Percentiles rank a stretch among this genome's conserved stretches.
These are phyloP conservation scores for Microthlaspi erraticum DNA, from an alignment of 345 rosid genomes.

Conservation along the genomic window DNA sequence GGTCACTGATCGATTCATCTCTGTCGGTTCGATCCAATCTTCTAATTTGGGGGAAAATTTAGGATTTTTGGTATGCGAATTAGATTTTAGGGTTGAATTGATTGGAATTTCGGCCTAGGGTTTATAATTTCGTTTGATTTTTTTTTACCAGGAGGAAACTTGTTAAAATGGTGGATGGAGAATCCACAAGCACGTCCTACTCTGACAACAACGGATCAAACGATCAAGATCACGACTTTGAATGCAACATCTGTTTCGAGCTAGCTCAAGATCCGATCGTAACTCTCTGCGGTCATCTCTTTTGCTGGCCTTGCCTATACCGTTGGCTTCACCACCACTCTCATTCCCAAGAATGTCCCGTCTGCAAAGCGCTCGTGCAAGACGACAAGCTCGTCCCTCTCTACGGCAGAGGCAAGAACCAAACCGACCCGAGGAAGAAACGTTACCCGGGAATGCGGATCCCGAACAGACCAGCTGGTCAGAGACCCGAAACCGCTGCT, in stretches of 20 bases:
- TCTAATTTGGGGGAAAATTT: background rate
- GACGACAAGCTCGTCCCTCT: slow-evolving; percentile 95
- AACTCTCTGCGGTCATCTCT: slow-evolving; percentile 92
- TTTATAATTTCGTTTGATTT: background rate
- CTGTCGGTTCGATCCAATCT: slow-evolving; percentile 5
- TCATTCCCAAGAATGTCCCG: slow-evolving; percentile 85
- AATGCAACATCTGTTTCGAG: slow-evolving; percentile 96
- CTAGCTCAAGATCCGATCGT: slow-evolving; percentile 88
- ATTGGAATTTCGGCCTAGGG: background rate
- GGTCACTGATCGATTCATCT: slow-evolving; percentile 5
- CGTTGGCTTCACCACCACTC: slow-evolving; percentile 90
- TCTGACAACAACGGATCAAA: slow-evolving; percentile 45
- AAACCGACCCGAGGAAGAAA: slow-evolving; percentile 73
- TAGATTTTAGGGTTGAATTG: background rate
- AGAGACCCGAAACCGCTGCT: slow-evolving; percentile 75
- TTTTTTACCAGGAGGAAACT: slow-evolving; percentile 10
- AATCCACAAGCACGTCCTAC: slow-evolving; percentile 56
- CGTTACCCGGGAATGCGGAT: slow-evolving; percentile 70
- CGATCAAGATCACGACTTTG: slow-evolving; percentile 81
- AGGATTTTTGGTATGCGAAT: background rate
- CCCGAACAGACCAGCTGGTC: slow-evolving; percentile 75
- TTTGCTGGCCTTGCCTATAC: slow-evolving; percentile 92
- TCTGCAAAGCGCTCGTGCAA: slow-evolving; percentile 87
- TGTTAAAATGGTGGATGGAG: slow-evolving; percentile 58
- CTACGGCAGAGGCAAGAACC: slow-evolving; percentile 89